Conservation (phyloP, 495 filamentous ascomycete genomes). For the Penicillium parvum region DNA sequence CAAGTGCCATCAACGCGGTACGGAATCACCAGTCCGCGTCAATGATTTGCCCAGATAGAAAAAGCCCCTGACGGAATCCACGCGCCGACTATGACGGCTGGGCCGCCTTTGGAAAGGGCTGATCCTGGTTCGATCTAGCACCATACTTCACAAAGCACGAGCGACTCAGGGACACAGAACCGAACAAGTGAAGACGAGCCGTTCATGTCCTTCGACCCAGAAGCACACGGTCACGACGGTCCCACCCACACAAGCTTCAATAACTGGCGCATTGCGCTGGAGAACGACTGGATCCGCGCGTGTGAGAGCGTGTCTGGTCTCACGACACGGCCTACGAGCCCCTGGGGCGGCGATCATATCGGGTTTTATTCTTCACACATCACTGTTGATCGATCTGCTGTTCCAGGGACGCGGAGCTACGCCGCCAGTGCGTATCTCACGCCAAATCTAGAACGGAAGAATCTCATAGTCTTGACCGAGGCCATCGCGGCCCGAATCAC, state of each 20-base stretch:
- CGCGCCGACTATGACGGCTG: slow-evolving; percentile 39
- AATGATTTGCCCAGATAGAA: too few relatives aligned
- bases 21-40: slow-evolving; percentile 38
- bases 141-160: slow-evolving; percentile 37
- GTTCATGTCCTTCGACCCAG: neutral
- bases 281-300: slow-evolving; percentile 5
- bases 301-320: slow-evolving; percentile 1
- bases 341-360: slow-evolving; percentile 15
- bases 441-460: slow-evolving; percentile 1
- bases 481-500: neutral
- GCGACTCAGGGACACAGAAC: slow-evolving; percentile 1
- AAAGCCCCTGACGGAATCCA: too few relatives aligned
- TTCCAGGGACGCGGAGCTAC: slow-evolving; percentile 43
- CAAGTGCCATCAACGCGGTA: slow-evolving; percentile 15
- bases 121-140: slow-evolving; percentile 40
- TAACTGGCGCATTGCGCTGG: slow-evolving; percentile 4
- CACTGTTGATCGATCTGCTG: slow-evolving; percentile 28
- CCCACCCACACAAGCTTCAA: slow-evolving; percentile 1
- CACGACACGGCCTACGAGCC: slow-evolving; percentile 1
- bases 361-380: slow-evolving; percentile 18
- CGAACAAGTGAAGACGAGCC: slow-evolving; percentile 1
- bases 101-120: slow-evolving; percentile 37
- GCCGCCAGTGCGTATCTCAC: slow-evolving; percentile 26
- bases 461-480: slow-evolving; percentile 4
- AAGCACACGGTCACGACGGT: neutral